Evolutionary conservation across 352 stramenopile species (phyloP).

Genomic region (Salisapilia sapeloensis): DNA sequence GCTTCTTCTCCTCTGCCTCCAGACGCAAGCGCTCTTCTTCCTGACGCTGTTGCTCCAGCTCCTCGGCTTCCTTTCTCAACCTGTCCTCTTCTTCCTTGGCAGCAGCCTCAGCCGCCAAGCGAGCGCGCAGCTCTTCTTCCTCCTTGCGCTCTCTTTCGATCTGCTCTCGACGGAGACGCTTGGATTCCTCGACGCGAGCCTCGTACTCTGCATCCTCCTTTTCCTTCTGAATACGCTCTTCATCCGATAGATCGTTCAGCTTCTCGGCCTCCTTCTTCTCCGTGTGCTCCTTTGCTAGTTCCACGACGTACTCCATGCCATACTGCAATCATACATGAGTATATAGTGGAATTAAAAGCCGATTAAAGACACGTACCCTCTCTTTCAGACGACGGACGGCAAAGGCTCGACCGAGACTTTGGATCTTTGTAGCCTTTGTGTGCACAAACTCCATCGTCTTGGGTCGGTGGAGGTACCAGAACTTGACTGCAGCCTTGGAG

Average conservation of each 20-base stretch:
- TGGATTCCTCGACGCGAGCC: constrained; percentile 58
- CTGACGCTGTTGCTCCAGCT: background rate
- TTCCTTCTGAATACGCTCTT: constrained; percentile 31
- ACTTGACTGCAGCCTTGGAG: constrained; percentile 77
- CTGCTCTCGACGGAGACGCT: constrained; percentile 57
- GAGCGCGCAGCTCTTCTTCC: constrained; percentile 31
- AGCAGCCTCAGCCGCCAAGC: constrained; percentile 15
- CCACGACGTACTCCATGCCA: constrained; percentile 65
- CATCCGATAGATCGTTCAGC: constrained; percentile 40
- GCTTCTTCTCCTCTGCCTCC: no score
- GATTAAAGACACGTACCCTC: constrained; percentile 9
- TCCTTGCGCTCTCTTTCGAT: constrained; percentile 40
- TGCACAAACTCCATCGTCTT: constrained; percentile 84
- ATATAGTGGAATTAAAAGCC: background rate
- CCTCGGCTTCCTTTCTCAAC: background rate
- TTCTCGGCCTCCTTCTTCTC: constrained; percentile 35
- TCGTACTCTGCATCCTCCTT: constrained; percentile 50
- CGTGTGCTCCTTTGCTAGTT: constrained; percentile 49
- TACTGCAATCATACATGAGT: constrained; percentile 8
- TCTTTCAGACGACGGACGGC: constrained; percentile 54
- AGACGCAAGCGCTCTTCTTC: no score
- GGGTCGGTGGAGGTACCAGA: constrained; percentile 76
- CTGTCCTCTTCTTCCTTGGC: background rate
- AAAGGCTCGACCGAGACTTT: constrained; percentile 58
- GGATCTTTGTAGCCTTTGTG: constrained; percentile 79